Conservation (phyloP, 176 grass and related monocot species). For the Ensete ventricosum region DNA sequence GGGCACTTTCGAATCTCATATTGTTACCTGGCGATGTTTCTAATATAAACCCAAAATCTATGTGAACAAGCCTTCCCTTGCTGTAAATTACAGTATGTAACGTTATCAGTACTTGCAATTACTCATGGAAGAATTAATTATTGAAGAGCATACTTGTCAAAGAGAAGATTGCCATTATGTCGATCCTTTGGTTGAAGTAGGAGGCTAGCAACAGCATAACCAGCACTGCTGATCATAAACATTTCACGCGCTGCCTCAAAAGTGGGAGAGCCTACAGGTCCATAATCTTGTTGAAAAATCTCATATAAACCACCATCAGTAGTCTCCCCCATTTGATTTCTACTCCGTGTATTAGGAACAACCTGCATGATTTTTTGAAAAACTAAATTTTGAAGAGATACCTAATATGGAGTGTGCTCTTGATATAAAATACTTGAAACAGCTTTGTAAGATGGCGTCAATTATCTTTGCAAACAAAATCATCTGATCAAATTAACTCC, state of each 20-base stretch:
- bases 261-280: conserved; percentile 82
- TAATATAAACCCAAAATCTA: conserved; percentile 99
- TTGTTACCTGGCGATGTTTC: conserved; percentile 98
- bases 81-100: conserved; percentile 45
- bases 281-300: conserved; percentile 99
- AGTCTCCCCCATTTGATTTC: conserved; percentile 99
- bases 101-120: conserved; percentile 12
- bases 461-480: not conserved
- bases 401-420: conserved; percentile 5
- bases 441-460: not conserved
- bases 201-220: conserved; percentile 96
- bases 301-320: conserved; percentile 97
- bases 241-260: conserved; percentile 94
- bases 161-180: conserved; percentile 99
- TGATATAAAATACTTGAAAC: not conserved
- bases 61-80: conserved; percentile 96
- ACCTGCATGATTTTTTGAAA: conserved; percentile 44
- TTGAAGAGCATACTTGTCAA: conserved; percentile 60
- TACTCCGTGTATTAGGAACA: conserved; percentile 91
- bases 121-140: conserved; percentile 16
- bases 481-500: too few species aligned
- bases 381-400: conserved; percentile 27
- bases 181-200: conserved; percentile 98
- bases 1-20: conserved; percentile 96
- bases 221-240: conserved; percentile 97